These are phyloP conservation scores for Liquidambar formosana DNA, from an alignment of 164 flowering plant genomes.

Conservation along the genomic window DNA sequence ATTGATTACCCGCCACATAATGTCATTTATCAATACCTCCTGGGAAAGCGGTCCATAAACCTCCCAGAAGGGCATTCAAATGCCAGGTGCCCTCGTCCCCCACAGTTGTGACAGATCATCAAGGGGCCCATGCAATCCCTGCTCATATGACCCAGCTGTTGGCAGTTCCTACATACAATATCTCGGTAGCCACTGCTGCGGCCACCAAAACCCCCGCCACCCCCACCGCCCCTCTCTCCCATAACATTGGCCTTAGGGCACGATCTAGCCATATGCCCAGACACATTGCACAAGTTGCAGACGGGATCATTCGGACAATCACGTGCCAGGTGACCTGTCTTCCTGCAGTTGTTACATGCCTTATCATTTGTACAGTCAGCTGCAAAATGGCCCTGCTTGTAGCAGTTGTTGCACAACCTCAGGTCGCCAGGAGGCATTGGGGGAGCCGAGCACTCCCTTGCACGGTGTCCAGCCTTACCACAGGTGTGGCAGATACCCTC, in stretches of 20 bases:
- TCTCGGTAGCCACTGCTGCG: conserved; percentile 42
- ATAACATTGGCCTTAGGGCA: conserved; percentile 57
- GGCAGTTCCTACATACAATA: conserved; percentile 58
- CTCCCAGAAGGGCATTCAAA: conserved; percentile 77
- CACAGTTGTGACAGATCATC: conserved; percentile 77
- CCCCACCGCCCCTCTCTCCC: conserved; percentile 33
- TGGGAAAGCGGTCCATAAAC: conserved; percentile 39
- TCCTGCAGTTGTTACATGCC: conserved; percentile 79
- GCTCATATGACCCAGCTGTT: conserved; percentile 79
- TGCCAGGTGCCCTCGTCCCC: conserved; percentile 86
- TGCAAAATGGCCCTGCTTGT: conserved; percentile 71
- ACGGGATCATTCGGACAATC: conserved; percentile 57
- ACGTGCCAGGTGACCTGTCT: conserved; percentile 61
- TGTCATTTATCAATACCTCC: conserved; percentile 22
- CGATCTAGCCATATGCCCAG: conserved; percentile 83
- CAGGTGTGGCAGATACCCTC: conserved; percentile 64
- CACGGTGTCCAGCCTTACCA: conserved; percentile 60
- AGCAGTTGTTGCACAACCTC: conserved; percentile 79
- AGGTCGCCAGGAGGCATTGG: conserved; percentile 52
- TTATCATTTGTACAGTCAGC: conserved; percentile 71
- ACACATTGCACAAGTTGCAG: conserved; percentile 58
- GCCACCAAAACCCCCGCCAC: conserved; percentile 13
- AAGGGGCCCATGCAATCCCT: conserved; percentile 67
- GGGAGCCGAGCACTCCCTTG: conserved; percentile 58
- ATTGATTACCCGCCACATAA: too few species aligned